These are phyloP conservation scores for Trichosporon faecale DNA, from an alignment of 1,284 basidiomycete genomes.

Conservation along the genomic window DNA sequence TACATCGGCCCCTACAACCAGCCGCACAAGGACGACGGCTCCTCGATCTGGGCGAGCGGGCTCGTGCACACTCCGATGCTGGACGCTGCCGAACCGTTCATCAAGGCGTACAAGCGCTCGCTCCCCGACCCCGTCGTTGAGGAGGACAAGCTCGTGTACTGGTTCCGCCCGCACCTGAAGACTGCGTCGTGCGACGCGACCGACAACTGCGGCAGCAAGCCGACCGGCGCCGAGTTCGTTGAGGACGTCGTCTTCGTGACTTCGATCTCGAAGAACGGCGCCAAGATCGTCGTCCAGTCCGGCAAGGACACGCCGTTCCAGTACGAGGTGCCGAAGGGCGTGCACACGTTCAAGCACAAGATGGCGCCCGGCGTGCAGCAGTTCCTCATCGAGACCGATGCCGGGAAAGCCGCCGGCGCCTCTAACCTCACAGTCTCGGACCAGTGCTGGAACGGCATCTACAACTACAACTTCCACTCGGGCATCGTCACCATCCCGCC, in stretches of 20 bases:
- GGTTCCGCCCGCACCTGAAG: slow-evolving; percentile 51
- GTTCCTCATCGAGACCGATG: slow-evolving; percentile 8
- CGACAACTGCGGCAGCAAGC: slow-evolving; percentile 39
- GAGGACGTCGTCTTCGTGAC: slow-evolving; percentile 48
- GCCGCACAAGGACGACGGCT: slow-evolving; percentile 46
- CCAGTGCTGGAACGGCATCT: slow-evolving; percentile 46
- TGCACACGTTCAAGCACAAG: slow-evolving; percentile 32
- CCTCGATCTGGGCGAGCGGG: slow-evolving; percentile 41
- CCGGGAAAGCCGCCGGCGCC: slow-evolving; percentile 13
- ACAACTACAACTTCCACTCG: slow-evolving; percentile 50
- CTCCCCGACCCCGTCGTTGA: slow-evolving; percentile 33
- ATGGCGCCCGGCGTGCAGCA: slow-evolving; percentile 9
- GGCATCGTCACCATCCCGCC: slow-evolving; percentile 19
- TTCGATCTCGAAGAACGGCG: slow-evolving; percentile 41
- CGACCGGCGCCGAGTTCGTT: slow-evolving; percentile 25
- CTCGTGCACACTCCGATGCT: slow-evolving; percentile 48
- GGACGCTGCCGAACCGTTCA: slow-evolving; percentile 50
- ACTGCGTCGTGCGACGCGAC: slow-evolving; percentile 44
- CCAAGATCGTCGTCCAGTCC: slow-evolving; percentile 42
- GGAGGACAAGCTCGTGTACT: slow-evolving; percentile 49
- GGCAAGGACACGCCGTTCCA: slow-evolving; percentile 36
- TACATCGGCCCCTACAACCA: slow-evolving; percentile 45
- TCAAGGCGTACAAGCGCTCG: slow-evolving; percentile 49
- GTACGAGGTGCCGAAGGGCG: slow-evolving; percentile 36
- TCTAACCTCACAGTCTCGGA: slow-evolving; percentile 31